Base-by-base conservation (phyloP, 805 yeast species). In the Barnettozyma sucrosica region DNA sequence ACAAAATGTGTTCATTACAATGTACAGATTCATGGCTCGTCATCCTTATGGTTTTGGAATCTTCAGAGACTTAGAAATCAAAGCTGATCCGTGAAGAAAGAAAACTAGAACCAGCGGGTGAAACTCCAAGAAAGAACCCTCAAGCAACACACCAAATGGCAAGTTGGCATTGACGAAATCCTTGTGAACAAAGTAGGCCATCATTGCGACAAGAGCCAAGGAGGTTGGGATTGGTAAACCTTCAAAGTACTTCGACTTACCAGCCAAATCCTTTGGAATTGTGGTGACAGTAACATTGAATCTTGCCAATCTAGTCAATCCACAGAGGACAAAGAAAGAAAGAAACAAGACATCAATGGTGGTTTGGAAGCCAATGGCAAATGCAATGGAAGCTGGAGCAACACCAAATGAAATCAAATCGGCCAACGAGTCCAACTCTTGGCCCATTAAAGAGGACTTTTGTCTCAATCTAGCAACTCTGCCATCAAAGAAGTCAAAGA, bases 201-300 rank as follows among this genome's bases (percentile, higher is more conserved):
- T 83, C 33, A 80, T 61, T 1, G 70, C 71, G 16, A 93, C 96
- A 64, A 92, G 74, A 43, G 76, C 69, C 55, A 93, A 72, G 34
- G 95, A 83, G 2, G 95, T 81, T 47, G 99, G 99, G 55, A 93
- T 89, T 10, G 99, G 99, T 45, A 93, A 77, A 4, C 99, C 99
- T 71, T 93, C 99, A 66, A 93, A 93, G 69, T 81, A 92, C 63
- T 85, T 82, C 30, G 93, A 79, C 69, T 90, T 90, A 18, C 99
- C 99, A 18, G 76, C 66, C 46, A 76, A 70, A 65, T 90, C 97
- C 68, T 92, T 92, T 44, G 99, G 98, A 49, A 93, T 78, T 51
- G 88, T 86, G 43, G 90, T 84, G 7, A 93, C 95, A 1, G 97
- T 88, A 45, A 93, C 96, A 61, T 93, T 93, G 69, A 89, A 93